Evolutionary conservation across 1,284 basidiomycete species (phyloP).

Genomic region (Schizopora paradoxa): DNA sequence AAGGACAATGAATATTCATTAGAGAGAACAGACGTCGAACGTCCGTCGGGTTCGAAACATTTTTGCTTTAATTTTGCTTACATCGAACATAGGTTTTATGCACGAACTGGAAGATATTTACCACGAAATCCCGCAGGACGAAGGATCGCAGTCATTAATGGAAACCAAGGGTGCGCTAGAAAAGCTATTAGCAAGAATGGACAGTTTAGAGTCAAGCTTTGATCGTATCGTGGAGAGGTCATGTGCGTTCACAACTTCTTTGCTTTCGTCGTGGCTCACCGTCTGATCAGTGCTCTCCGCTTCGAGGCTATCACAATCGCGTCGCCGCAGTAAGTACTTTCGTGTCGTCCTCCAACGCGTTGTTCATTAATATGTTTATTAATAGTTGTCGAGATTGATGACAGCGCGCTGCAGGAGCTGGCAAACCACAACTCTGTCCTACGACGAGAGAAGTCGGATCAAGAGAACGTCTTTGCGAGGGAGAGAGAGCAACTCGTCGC

Average conservation of each 20-base stretch:
- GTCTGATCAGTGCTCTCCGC: slow-evolving; percentile 57
- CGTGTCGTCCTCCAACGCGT: too few relatives aligned
- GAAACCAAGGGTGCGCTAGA: slow-evolving; percentile 59
- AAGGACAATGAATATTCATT: slow-evolving; percentile 54
- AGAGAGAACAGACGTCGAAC: slow-evolving; percentile 66
- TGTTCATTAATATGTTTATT: slow-evolving; percentile 4
- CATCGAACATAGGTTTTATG: slow-evolving; percentile 44
- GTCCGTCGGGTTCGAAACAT: slow-evolving; percentile 36
- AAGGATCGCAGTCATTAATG: slow-evolving; percentile 49
- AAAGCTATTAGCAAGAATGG: slow-evolving; percentile 69
- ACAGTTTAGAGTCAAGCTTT: slow-evolving; percentile 68
- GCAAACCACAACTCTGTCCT: slow-evolving; percentile 54
- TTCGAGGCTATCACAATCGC: slow-evolving; percentile 59
- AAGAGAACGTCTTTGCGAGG: slow-evolving; percentile 48
- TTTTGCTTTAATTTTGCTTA: slow-evolving; percentile 13
- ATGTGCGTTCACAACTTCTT: slow-evolving; percentile 33
- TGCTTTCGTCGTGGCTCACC: slow-evolving; percentile 2
- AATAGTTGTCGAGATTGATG: slow-evolving; percentile 61
- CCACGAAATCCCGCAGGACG: slow-evolving; percentile 39
- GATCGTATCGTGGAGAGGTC: slow-evolving; percentile 78
- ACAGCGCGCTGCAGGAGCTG: slow-evolving; percentile 65
- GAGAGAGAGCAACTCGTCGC: slow-evolving; percentile 48
- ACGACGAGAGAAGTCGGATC: slow-evolving; percentile 47
- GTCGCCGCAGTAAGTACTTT: slow-evolving; percentile 55
- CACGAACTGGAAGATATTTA: slow-evolving; percentile 64